Base-by-base conservation (phyloP, 192 early-diverging fungal species). In the Chytriomyces confervae region DNA sequence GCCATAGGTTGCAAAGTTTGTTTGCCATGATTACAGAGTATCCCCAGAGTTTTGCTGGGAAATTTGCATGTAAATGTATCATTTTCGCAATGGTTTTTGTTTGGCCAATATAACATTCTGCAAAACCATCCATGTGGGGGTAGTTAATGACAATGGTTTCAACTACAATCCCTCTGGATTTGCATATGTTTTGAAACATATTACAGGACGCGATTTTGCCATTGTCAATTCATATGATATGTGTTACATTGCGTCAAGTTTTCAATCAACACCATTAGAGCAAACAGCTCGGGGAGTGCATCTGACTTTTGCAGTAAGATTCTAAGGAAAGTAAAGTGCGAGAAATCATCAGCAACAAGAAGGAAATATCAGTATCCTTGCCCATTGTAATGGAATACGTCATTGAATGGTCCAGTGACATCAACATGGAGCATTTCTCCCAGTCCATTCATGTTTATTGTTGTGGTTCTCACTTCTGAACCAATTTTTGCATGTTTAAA, bases 381-480 rank as follows among this genome's bases (percentile, higher is more conserved):
- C 7, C 66, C 3, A 4, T 68, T 68, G 0, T 68, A 68, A 46
- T 68, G 47, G 23, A 68, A 68, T 44, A 27, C 66, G 7, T 9
- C 23, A 3, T 23, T 43, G 23, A 45, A 68, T 68, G 29, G 29
- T 11, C 66, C 66, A 27, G 36, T 4, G 47, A 68, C 23, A 4
- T 68, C 66, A 18, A 46, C 66, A 43, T 5, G 66, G 10, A 68
- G 23, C 66, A 68, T 68, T 68, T 68, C 66, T 18, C 66, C 66
- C 18, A 43, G 66, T 8, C 66, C 47, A 49, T 44, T 8, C 8
- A 45, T 23, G 4, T 68, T 68, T 29, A 68, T 68, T 13, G 66
- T 46, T 1, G 47, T 46, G 3, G 43, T 46, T 48, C 66, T 9
- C 2, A 4, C 13, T 68, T 68, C 66, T 44, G 66, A 68, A 45